Percentiles rank a stretch among this genome's conserved stretches.
Evolutionary conservation across 495 filamentous ascomycete genomes (phyloP).

Genomic region (Aspergillus sclerotiicarbonarius): DNA sequence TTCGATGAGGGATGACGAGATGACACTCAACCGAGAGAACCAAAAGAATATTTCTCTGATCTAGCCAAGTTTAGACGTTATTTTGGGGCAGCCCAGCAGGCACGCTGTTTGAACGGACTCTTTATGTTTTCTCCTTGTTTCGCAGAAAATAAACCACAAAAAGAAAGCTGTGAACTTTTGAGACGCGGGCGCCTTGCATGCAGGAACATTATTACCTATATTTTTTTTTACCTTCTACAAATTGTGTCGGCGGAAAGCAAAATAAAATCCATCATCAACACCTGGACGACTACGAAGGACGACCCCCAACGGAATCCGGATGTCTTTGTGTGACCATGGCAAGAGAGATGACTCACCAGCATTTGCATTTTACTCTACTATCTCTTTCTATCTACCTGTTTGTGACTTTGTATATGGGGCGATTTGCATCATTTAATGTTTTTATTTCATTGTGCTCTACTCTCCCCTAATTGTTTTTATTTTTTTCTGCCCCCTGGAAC

Average conservation of each 20-base stretch:
- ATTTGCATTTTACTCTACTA: constrained; percentile 37
- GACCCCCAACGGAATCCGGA: constrained; percentile 31
- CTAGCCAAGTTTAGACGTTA: constrained; percentile 50
- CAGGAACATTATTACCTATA: constrained; percentile 32
- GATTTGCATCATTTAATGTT: constrained; percentile 41
- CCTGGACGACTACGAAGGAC: constrained; percentile 24
- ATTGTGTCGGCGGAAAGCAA: constrained; percentile 24
- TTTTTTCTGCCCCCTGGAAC: constrained; percentile 8
- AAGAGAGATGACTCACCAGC: constrained; percentile 45
- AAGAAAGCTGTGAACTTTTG: constrained; percentile 23
- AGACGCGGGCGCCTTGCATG: constrained; percentile 42
- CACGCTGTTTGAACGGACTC: constrained; percentile 35
- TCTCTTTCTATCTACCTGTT: constrained; percentile 39
- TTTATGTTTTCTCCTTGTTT: constrained; percentile 29
- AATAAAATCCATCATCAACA: constrained; percentile 14
- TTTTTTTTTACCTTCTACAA: constrained; percentile 22
- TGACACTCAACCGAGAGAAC: constrained; percentile 43
- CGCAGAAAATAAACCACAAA: constrained; percentile 23
- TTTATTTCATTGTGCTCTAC: constrained; percentile 13
- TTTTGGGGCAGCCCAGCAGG: constrained; percentile 50
- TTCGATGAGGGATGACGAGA: constrained; percentile 59
- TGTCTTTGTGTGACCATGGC: constrained; percentile 30
- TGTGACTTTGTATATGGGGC: constrained; percentile 42
- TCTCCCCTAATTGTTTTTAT: constrained; percentile 6
- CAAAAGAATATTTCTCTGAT: constrained; percentile 48